Conservation (phyloP, 1,284 basidiomycete species). For the Xerocomus nothofagi region DNA sequence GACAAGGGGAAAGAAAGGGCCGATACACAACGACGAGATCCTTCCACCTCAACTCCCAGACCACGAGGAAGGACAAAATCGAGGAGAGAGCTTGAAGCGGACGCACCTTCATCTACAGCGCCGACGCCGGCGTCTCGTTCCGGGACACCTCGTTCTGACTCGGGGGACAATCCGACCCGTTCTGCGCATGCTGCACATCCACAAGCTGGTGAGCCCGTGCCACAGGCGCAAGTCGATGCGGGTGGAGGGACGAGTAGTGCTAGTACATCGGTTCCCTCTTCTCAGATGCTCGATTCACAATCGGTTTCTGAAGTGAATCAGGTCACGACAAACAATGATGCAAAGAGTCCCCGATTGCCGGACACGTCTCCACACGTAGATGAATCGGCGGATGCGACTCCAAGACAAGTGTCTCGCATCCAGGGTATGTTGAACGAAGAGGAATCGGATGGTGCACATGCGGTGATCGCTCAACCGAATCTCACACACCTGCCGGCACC, state of each 20-base stretch:
- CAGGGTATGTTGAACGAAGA: constrained; percentile 4
- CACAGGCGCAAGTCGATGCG: constrained; percentile 21
- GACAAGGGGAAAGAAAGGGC: constrained; percentile 23
- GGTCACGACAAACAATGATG: neutral
- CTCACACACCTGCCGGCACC: neutral
- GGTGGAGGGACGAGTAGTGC: constrained; percentile 16
- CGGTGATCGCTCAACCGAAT: neutral
- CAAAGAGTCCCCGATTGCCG: neutral
- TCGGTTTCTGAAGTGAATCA: neutral
- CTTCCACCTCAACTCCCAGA: constrained; percentile 6
- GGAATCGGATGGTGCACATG: neutral
- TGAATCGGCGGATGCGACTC: constrained; percentile 21
- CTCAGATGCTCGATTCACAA: constrained; percentile 9
- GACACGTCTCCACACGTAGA: constrained; percentile 3
- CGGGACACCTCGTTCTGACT: constrained; percentile 21
- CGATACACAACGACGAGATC: constrained; percentile 3
- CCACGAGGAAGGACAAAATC: constrained; percentile 11
- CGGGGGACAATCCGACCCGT: constrained; percentile 1
- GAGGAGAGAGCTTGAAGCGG: constrained; percentile 5
- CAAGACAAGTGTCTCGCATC: constrained; percentile 13
- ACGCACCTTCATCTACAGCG: constrained; percentile 1
- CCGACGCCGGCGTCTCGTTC: constrained; percentile 14
- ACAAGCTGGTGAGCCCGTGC: neutral
- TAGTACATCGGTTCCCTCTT: constrained; percentile 1
- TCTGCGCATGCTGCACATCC: neutral